Evolutionary conservation across 768 basidiomycete species (phyloP), one percentile per base, ranked within the genome.

Genomic region (Termitomyces sp.): DNA sequence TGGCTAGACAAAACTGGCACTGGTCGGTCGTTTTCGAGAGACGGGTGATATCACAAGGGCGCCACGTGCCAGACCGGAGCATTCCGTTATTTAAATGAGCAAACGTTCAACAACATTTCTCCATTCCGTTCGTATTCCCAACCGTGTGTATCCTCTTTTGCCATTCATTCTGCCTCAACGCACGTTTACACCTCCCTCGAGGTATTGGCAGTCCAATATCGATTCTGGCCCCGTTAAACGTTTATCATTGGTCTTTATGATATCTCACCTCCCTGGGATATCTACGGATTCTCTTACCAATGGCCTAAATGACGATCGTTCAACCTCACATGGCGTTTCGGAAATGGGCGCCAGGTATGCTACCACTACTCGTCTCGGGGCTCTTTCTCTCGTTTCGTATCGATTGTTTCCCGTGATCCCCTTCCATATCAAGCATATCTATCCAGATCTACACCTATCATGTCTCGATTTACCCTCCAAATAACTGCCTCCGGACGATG

Each of bases 41-140:
- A 5, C 20, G 44, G 40, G 59, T 63, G 59, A 65, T 66, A 61
- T 70, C 64, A 65, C 54, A 55, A 56, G 42, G 49, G 39, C 6
- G 55, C 67, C 73, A 72, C 71, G 73, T 72, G 71, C 67, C 16
- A 62, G 53, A 56, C 63, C 72, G 68, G 68, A 68, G 60, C 58
- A 67, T 64, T 63, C 70, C 69, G 69, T 59, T 55, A 60, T 47
- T n/a, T n/a, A 46, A 16, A 32, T 27, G 10, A 48, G 32, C 57
- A 60, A 63, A 63, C 62, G 59, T 63, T 63, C 59, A 63, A 55
- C 48, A 55, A 60, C 50, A 57, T 56, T 60, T 56, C 44, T 56
- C 44, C 59, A 57, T 51, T 53, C 49, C 57, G 44, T 54, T 33
- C 36, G 50, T 49, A 16, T 49, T 22, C 26, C 36, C 45, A 42